A percentile compares a stretch with the other conserved stretches of the same genome.
Conservation (phyloP, 441 rosid genomes). For the Corymbia citriodora region DNA sequence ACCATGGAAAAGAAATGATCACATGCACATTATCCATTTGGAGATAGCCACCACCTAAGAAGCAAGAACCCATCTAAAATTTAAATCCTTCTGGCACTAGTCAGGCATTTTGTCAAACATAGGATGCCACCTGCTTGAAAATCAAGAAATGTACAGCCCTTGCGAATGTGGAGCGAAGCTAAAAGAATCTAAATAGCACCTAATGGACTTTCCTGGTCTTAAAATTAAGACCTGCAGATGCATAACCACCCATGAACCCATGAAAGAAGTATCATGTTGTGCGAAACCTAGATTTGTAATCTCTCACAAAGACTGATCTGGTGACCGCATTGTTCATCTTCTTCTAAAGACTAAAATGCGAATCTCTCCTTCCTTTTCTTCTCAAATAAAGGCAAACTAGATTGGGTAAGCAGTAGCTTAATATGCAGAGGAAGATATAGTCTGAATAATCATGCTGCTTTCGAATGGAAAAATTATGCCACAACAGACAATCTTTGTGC, state of each 20-base stretch:
- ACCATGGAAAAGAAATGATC: not conserved
- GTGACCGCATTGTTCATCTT: not conserved
- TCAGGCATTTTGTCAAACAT: not conserved
- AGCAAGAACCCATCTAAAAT: not conserved
- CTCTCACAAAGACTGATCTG: not conserved
- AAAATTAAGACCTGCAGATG: not conserved
- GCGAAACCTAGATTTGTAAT: not conserved
- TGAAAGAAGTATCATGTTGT: not conserved
- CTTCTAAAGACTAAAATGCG: not conserved
- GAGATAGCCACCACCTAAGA: not conserved
- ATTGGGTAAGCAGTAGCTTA: not conserved
- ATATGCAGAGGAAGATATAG: not conserved
- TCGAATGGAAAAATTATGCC: not conserved
- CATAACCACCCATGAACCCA: not conserved
- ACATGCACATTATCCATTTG: not conserved
- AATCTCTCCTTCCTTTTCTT: not conserved
- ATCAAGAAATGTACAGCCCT: not conserved
- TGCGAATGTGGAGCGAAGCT: not conserved
- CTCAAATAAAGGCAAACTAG: not conserved
- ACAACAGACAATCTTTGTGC: not conserved
- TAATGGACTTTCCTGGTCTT: not conserved
- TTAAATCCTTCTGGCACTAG: not conserved
- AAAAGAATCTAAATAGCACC: not conserved
- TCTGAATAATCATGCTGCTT: not conserved
- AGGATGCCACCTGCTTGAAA: not conserved